phyloP scores from a whole-genome alignment of 345 rosid species.

The Hirschfeldia incana region DNA sequence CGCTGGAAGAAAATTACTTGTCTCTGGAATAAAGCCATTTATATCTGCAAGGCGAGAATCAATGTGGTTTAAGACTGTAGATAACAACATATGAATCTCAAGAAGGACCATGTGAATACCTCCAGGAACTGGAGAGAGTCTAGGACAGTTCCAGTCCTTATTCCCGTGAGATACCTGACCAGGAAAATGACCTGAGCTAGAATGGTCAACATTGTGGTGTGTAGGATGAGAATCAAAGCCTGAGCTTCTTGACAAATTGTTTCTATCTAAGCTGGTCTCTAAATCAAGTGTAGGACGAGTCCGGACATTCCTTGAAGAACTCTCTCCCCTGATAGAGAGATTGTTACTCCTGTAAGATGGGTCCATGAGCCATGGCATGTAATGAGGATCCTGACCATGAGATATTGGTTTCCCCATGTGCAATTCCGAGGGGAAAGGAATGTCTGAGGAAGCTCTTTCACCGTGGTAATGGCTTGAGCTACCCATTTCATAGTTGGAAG shows the following conservation, averaged over 20 bases:
- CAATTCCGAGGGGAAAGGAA: slow-evolving; percentile 51
- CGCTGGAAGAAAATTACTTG: slow-evolving; percentile 45
- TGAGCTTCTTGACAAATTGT: too few species aligned
- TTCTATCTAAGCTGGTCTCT: slow-evolving; percentile 44
- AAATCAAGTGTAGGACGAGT: slow-evolving; percentile 66
- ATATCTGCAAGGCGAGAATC: slow-evolving; percentile 50
- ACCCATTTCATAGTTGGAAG: slow-evolving; percentile 69
- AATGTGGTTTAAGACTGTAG: background rate
- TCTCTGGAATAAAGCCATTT: slow-evolving; percentile 55
- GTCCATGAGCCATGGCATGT: slow-evolving; percentile 50
- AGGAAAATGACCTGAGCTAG: slow-evolving; percentile 46
- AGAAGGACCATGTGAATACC: slow-evolving; percentile 51
- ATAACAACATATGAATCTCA: background rate
- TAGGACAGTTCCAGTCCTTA: slow-evolving; percentile 60
- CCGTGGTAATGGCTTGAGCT: slow-evolving; percentile 62
- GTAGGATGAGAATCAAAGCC: slow-evolving; percentile 45
- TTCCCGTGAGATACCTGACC: slow-evolving; percentile 48
- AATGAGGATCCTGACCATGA: slow-evolving; percentile 46
- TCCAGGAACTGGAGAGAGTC: slow-evolving; percentile 52
- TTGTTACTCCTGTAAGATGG: slow-evolving; percentile 49
- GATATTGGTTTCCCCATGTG: slow-evolving; percentile 54
- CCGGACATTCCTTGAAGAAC: slow-evolving; percentile 76
- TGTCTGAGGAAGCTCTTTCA: slow-evolving; percentile 69
- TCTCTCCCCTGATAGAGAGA: slow-evolving; percentile 60
- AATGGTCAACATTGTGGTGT: slow-evolving; percentile 49